A percentile compares a stretch with the other conserved stretches of the same genome.
Conservation (phyloP, 1,139 yeast genomes). For the Zygoascus sp. region DNA sequence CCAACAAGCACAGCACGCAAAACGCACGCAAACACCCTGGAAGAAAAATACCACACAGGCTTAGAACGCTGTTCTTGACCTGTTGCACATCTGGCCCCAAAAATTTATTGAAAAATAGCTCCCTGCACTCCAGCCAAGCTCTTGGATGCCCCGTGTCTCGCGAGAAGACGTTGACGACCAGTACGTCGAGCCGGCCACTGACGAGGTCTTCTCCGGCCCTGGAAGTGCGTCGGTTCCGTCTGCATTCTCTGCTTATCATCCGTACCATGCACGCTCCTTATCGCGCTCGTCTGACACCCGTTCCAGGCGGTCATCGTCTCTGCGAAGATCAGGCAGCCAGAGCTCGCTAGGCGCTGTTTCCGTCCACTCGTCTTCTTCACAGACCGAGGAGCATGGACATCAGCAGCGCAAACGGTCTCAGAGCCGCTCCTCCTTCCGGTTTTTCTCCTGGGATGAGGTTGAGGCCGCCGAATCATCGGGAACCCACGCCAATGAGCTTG, state of each 20-base stretch:
- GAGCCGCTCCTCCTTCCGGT: constrained; percentile 50
- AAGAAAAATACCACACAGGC: too few species aligned
- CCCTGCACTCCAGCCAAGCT: not conserved
- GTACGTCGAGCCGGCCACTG: constrained; percentile 35
- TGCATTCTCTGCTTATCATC: constrained; percentile 84
- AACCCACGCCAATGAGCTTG: constrained; percentile 54
- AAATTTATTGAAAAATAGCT: too few species aligned
- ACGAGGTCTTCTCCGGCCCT: constrained; percentile 87
- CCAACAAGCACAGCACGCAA: too few species aligned
- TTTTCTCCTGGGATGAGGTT: constrained; percentile 78
- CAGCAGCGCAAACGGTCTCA: constrained; percentile 24
- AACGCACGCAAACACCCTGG: too few species aligned
- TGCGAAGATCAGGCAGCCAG: constrained; percentile 2
- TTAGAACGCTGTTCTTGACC: too few species aligned
- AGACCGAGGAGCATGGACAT: constrained; percentile 18
- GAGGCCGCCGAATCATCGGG: constrained; percentile 81
- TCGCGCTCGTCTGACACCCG: constrained; percentile 19
- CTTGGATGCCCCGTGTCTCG: constrained; percentile 3
- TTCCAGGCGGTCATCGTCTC: constrained; percentile 9
- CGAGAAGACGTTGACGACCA: constrained; percentile 17
- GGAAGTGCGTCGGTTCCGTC: constrained; percentile 86
- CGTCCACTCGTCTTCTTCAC: not conserved
- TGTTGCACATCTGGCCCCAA: too few species aligned
- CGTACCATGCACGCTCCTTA: constrained; percentile 44
- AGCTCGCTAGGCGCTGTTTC: constrained; percentile 2